These are phyloP conservation scores for Cinnamomum chago DNA, from an alignment of 164 flowering plant species.

Conservation along the genomic window DNA sequence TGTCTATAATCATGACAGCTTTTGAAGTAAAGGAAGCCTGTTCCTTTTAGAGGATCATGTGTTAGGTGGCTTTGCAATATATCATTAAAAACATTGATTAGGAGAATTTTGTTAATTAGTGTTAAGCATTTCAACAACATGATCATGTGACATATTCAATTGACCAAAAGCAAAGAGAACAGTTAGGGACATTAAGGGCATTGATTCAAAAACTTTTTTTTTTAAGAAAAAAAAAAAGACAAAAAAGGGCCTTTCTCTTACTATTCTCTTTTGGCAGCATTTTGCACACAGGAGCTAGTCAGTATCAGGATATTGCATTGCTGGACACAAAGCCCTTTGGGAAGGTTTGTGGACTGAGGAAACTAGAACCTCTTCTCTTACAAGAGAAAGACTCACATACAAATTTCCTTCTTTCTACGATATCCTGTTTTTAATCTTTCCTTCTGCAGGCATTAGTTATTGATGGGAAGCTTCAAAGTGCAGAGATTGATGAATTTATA, in stretches of 20 bases:
- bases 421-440: not conserved
- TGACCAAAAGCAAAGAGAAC: no score
- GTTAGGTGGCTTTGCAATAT: not conserved
- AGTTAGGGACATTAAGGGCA: not conserved
- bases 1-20: not conserved
- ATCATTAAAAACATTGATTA: no score
- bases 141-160: no score
- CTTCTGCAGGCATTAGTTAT: constrained; percentile 59
- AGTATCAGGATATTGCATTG: constrained; percentile 78
- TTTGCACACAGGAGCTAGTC: constrained; percentile 70
- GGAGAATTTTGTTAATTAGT: no score
- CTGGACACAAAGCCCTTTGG: constrained; percentile 94
- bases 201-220: not conserved
- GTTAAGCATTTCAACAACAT: no score
- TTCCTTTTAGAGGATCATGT: not conserved
- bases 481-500: constrained; percentile 88
- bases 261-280: constrained; percentile 40
- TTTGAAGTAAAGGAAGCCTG: not conserved
- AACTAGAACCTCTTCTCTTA: not conserved
- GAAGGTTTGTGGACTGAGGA: constrained; percentile 43
- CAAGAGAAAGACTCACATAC: not conserved
- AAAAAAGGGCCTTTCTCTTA: not conserved
- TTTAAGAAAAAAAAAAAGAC: no score
- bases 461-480: constrained; percentile 98
- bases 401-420: not conserved